Conservation (phyloP, 306 rosid genomes). For the Gillenia trifoliata region DNA sequence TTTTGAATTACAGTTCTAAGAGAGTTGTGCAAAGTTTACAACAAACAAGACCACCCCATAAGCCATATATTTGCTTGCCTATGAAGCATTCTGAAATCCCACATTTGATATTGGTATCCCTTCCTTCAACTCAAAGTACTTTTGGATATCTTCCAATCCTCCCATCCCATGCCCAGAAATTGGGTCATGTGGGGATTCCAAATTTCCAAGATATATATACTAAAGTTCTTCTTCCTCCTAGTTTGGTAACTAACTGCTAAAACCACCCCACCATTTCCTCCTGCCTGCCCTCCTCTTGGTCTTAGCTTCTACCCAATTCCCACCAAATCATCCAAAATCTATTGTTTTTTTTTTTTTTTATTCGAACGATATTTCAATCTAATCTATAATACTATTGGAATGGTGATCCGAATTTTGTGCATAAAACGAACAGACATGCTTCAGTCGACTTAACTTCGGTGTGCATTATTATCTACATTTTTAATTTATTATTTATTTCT, state of each 20-base stretch:
- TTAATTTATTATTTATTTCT: background rate
- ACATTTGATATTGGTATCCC: background rate
- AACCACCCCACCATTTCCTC: slow-evolving; percentile 8
- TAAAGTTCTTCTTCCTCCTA: background rate
- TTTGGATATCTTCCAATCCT: slow-evolving; percentile 20
- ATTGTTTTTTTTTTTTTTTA: too few species aligned
- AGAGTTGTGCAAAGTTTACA: too few species aligned
- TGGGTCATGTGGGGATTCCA: background rate
- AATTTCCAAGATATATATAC: background rate
- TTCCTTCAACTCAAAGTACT: slow-evolving; percentile 16
- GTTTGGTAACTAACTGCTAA: background rate
- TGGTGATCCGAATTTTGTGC: too few species aligned
- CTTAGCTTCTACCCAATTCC: background rate
- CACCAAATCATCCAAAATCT: slow-evolving; percentile 5
- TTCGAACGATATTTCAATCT: too few species aligned
- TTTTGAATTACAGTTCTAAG: too few species aligned
- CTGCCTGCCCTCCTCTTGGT: background rate
- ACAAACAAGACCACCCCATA: background rate
- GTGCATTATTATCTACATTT: too few species aligned
- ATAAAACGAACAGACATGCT: too few species aligned
- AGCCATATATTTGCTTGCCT: background rate
- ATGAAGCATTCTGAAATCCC: slow-evolving; percentile 7
- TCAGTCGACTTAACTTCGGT: too few species aligned
- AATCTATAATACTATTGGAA: too few species aligned
- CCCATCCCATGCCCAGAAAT: background rate